Percentiles rank a stretch among this genome's conserved stretches.
phyloP scores from a whole-genome alignment of 805 yeast species.

The Wickerhamomyces canadensis region DNA sequence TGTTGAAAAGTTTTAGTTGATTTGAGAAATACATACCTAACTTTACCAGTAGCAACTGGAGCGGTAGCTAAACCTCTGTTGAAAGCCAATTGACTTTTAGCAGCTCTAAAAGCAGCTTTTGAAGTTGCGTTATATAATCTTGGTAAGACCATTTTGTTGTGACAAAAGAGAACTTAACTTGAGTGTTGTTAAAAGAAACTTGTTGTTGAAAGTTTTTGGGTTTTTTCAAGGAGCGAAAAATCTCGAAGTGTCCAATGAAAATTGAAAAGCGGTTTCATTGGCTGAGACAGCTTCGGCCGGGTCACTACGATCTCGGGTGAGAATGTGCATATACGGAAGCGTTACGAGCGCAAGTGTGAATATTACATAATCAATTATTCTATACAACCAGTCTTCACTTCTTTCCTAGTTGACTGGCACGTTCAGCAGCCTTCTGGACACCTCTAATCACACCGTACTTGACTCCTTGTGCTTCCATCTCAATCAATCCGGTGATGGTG shows the following conservation, averaged over 20 bases:
- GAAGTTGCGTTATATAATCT: constrained; percentile 61
- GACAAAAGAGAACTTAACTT: constrained; percentile 1
- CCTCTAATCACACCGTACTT: constrained; percentile 85
- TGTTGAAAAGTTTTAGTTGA: too few relatives aligned
- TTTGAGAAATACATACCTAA: constrained; percentile 59
- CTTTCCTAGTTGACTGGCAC: constrained; percentile 57
- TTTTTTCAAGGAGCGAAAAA: constrained; percentile 6
- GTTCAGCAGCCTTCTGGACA: constrained; percentile 85
- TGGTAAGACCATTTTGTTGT: constrained; percentile 40
- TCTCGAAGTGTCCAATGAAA: constrained; percentile 6
- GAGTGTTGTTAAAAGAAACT: constrained; percentile 1
- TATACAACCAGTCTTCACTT: constrained; percentile 25
- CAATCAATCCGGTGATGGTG: constrained; percentile 90
- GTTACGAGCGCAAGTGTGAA: neutral
- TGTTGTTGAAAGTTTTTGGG: constrained; percentile 3
- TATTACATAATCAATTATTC: neutral
- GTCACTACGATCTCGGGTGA: neutral
- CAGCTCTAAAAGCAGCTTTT: constrained; percentile 85
- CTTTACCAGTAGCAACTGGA: constrained; percentile 75
- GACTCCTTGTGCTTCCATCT: constrained; percentile 87
- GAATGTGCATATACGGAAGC: neutral
- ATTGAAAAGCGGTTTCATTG: constrained; percentile 7
- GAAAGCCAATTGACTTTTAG: constrained; percentile 73
- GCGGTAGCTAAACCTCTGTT: constrained; percentile 76
- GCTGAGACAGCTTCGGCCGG: constrained; percentile 4